phyloP scores from a whole-genome alignment of 257 asterid genomes.

The Solanum sitiens region DNA sequence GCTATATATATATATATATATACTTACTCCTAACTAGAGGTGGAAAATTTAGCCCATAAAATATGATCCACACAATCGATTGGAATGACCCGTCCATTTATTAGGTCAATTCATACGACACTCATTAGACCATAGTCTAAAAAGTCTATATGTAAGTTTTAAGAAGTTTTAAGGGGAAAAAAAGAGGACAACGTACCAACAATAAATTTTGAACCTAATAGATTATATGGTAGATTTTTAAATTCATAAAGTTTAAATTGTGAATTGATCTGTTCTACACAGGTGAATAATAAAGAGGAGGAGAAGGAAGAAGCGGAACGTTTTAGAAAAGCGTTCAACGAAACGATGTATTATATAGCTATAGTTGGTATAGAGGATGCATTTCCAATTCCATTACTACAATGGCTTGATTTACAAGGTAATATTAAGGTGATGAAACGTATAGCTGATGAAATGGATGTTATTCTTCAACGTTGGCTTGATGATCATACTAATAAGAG shows the following conservation, averaged over 20 bases:
- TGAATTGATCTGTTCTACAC: neutral
- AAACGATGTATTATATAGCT: neutral
- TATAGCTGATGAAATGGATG: slow-evolving; percentile 16
- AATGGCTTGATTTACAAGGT: slow-evolving; percentile 25
- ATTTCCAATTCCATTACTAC: neutral
- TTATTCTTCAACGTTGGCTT: slow-evolving; percentile 14
- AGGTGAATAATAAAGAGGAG: neutral
- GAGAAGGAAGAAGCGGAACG: neutral
- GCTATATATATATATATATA: too few species aligned
- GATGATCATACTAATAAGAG: slow-evolving; percentile 8
- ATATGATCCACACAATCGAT: neutral
- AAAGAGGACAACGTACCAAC: neutral
- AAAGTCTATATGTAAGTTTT: neutral
- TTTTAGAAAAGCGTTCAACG: neutral
- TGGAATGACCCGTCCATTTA: neutral
- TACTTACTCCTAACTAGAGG: neutral
- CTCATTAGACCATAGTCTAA: neutral
- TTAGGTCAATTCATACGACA: neutral
- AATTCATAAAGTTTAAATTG: neutral
- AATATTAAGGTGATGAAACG: slow-evolving; percentile 16
- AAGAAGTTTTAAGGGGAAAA: too few species aligned
- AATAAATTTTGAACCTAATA: neutral
- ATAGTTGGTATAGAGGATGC: slow-evolving; percentile 9
- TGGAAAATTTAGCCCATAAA: neutral
- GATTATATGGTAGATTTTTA: neutral